Evolutionary conservation across 2,329 filamentous ascomycete species (phyloP).

Genomic region (Hypoxylon sp.): DNA sequence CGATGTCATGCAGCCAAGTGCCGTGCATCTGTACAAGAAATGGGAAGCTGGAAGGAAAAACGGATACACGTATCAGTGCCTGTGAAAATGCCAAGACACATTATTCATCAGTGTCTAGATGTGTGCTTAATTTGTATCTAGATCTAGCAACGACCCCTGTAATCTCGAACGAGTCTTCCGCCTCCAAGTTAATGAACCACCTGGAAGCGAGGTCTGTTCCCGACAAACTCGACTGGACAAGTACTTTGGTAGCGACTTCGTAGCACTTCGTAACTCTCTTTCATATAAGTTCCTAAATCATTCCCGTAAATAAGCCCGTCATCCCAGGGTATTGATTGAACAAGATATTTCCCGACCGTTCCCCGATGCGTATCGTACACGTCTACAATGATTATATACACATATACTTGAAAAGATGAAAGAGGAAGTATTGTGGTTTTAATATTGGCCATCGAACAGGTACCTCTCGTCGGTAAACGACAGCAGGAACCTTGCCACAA

Average conservation of each 20-base stretch:
- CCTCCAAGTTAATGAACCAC: not conserved
- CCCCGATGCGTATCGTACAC: constrained; percentile 21
- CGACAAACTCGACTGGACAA: not conserved
- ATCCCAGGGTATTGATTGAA: constrained; percentile 30
- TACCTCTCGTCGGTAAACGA: constrained; percentile 67
- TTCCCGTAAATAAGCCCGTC: constrained; percentile 18
- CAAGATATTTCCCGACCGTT: constrained; percentile 2
- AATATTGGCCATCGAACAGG: constrained; percentile 60
- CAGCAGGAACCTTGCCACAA: constrained; percentile 68
- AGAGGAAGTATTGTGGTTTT: not conserved
- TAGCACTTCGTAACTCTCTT: constrained; percentile 5
- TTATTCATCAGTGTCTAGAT: not conserved
- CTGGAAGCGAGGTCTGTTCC: not conserved
- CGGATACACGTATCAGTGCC: not conserved
- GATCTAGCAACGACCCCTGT: not conserved
- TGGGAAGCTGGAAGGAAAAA: not conserved
- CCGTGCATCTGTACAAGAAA: not conserved
- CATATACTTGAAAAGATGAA: not conserved
- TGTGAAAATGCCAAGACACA: not conserved
- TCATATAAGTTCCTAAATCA: constrained; percentile 2
- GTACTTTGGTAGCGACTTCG: not conserved
- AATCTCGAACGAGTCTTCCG: not conserved
- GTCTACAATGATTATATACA: constrained; percentile 17
- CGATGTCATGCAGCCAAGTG: not conserved
- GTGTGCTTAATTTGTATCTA: not conserved